Evolutionary conservation across 805 yeast species (phyloP), one percentile per base, ranked within the genome.

Genomic region (Brettanomyces sp.): DNA sequence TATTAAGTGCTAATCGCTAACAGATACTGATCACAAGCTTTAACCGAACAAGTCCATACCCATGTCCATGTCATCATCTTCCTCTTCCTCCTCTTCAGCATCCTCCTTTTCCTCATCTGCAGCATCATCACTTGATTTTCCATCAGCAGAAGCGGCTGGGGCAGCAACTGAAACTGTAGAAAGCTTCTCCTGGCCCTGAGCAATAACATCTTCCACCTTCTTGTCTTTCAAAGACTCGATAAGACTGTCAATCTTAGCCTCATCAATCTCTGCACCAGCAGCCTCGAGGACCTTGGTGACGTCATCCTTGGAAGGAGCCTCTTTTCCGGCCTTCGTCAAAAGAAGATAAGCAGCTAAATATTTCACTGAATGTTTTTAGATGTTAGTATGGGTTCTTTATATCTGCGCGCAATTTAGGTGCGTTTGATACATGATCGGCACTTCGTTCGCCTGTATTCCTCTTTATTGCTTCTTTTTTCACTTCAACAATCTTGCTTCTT

Each of bases 41-140:
- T 93, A 93, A 82, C 93, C 99, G 85, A 93, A 93, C 73, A 93
- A 85, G 80, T 88, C 88, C 81, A 82, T 79, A 54, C 60, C 65
- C 57, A 73, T 71, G 54, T 68, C 74, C 57, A 73, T 72, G 55
- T 68, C 74, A 62, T 69, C 75, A 53, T 66, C 69, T 50, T 64
- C 73, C 53, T 66, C 74, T 65, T 72, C 79, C 55, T 68, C 80
- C 51, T 56, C 74, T 54, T 61, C 77, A 56, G 67, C 87, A 58
- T 71, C 82, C 55, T 67, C 81, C 56, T 69, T 83, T 52, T 69
- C 84, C 48, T 66, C 78, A 50, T 68, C 79, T 55, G 70, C 79
- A 53, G 70, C 76, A 58, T 70, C 74, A 62, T 72, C 75, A 60
- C 72, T 73, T 56, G 77, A 72, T 63, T 76, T 74, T 55, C 74